Conservation (phyloP, 495 filamentous ascomycete species). For the Hypoxylon rickii region DNA sequence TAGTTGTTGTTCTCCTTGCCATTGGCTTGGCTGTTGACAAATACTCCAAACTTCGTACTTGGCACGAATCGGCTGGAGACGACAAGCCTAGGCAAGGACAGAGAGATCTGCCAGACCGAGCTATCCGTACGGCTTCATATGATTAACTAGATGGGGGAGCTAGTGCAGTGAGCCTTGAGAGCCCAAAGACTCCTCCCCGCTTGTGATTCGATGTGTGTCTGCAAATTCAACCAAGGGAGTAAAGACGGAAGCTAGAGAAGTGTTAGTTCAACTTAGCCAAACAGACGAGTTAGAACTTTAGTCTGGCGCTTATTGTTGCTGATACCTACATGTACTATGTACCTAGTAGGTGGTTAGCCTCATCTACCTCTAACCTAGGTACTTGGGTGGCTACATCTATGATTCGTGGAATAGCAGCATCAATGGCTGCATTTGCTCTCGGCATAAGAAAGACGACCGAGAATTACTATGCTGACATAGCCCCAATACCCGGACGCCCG, state of each 20-base stretch:
- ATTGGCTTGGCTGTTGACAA: constrained; percentile 31
- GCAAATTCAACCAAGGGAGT: too few relatives aligned
- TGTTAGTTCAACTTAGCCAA: background rate
- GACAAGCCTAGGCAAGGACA: constrained; percentile 6
- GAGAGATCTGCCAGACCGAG: constrained; percentile 9
- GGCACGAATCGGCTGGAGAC: constrained; percentile 13
- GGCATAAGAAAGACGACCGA: constrained; percentile 32
- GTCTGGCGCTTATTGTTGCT: background rate
- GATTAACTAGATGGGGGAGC: constrained; percentile 18
- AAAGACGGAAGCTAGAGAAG: too few relatives aligned
- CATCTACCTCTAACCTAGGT: too few relatives aligned
- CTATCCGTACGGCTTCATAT: constrained; percentile 13
- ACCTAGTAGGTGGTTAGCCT: too few relatives aligned
- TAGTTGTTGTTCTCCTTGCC: constrained; percentile 1
- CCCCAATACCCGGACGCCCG: constrained; percentile 1
- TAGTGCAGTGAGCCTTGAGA: background rate
- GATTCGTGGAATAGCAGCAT: constrained; percentile 16
- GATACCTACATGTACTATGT: too few relatives aligned
- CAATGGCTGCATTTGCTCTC: constrained; percentile 10
- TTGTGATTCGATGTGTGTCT: too few relatives aligned
- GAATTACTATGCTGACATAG: constrained; percentile 16
- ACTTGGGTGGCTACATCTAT: constrained; percentile 3
- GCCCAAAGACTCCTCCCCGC: too few relatives aligned
- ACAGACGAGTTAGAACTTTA: background rate
- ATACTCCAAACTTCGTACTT: constrained; percentile 14